A percentile compares a stretch with the other conserved stretches of the same genome.
Conservation (phyloP, 768 basidiomycete genomes). For the Podaxis mareebaensis region DNA sequence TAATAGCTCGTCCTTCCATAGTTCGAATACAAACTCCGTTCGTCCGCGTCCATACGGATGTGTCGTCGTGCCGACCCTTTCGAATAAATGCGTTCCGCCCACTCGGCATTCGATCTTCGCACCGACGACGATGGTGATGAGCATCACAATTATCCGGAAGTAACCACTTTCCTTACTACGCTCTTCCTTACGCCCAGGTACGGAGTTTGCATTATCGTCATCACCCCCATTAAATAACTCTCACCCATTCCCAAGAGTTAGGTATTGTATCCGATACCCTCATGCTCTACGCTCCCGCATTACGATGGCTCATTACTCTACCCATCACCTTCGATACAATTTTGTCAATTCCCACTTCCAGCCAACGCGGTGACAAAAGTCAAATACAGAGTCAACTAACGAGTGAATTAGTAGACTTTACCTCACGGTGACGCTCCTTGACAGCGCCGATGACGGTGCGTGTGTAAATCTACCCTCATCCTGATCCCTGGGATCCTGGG, state of each 20-base stretch:
- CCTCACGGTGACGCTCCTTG: not conserved
- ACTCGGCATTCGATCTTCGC: not conserved
- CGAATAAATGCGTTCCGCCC: not conserved
- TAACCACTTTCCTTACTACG: not conserved
- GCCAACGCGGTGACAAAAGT: not conserved
- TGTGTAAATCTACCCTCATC: not conserved
- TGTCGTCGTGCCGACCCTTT: not conserved
- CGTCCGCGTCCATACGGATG: not conserved
- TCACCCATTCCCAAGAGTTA: not conserved
- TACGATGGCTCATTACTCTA: not conserved
- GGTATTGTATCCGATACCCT: slow-evolving; percentile 5
- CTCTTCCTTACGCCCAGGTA: not conserved
- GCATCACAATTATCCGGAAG: not conserved
- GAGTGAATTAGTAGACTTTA: not conserved
- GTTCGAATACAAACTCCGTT: not conserved
- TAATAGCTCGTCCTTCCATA: not conserved
- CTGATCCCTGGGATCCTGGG: not conserved
- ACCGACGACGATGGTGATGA: not conserved
- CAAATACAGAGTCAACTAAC: not conserved
- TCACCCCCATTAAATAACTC: not conserved
- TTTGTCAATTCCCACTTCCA: not conserved
- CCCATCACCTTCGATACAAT: too few relatives aligned
- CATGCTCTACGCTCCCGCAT: not conserved
- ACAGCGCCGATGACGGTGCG: not conserved
- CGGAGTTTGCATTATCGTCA: not conserved